Conservation (phyloP, 345 rosid species). For the Lepidium didymum region DNA sequence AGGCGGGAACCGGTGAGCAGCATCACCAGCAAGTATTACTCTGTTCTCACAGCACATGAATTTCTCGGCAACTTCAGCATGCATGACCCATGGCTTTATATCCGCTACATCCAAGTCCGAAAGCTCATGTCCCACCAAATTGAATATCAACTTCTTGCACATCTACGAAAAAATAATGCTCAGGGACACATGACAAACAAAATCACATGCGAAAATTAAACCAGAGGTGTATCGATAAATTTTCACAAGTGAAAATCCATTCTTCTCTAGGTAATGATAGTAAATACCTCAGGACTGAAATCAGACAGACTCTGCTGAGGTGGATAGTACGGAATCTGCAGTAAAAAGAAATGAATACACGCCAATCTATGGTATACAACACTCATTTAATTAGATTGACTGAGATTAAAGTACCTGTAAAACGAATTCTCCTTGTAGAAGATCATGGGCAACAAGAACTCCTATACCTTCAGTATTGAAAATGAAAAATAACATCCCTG, state of each 20-base stretch:
- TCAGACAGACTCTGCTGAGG: slow-evolving; percentile 83
- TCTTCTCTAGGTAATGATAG: background rate
- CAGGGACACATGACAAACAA: slow-evolving; percentile 22
- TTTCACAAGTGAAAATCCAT: background rate
- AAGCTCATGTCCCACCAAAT: slow-evolving; percentile 83
- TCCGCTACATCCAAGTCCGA: slow-evolving; percentile 66
- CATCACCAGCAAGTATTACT: slow-evolving; percentile 85
- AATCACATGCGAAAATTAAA: background rate
- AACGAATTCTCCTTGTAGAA: slow-evolving; percentile 77
- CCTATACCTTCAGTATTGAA: slow-evolving; percentile 88
- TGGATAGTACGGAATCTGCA: slow-evolving; percentile 84
- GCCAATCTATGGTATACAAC: background rate
- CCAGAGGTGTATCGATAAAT: background rate
- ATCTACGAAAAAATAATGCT: slow-evolving; percentile 55
- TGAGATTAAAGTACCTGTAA: slow-evolving; percentile 57
- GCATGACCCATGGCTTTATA: slow-evolving; percentile 96
- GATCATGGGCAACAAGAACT: slow-evolving; percentile 94
- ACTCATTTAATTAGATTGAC: background rate
- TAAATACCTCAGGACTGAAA: slow-evolving; percentile 62
- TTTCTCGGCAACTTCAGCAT: slow-evolving; percentile 94
- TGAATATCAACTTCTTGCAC: slow-evolving; percentile 70
- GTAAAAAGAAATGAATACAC: background rate
- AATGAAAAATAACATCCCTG: slow-evolving; percentile 89
- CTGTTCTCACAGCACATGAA: slow-evolving; percentile 49
- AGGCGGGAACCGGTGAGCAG: slow-evolving; percentile 94